Base-by-base conservation (phyloP, 2,329 filamentous ascomycete genomes). In the Fusarium agapanthi region DNA sequence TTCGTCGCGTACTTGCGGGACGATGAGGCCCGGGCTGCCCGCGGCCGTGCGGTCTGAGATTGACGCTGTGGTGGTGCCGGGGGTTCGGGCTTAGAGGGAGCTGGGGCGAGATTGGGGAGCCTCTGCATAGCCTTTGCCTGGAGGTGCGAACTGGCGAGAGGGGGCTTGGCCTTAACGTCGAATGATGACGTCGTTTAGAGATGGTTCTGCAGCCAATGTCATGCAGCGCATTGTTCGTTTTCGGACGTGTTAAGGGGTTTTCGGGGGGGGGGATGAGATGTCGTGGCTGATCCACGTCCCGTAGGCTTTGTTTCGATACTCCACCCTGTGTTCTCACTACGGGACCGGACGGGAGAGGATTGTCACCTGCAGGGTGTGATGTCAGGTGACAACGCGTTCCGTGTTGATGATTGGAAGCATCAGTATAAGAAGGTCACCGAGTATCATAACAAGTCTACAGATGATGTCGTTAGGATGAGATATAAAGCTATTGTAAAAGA, bases 121-220 rank as follows among this genome's bases (percentile, higher is more conserved):
- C 43, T 60, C 55, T 61, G 38, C 60, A 70, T 61, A 18, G 55
- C 30, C 61, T 28, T 38, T 43, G 32, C 32, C 24, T 50, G 28
- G 44, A 47, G 26, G 9, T 30, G 6, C 28, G 14, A 47, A 28
- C 3, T 1, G 22, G 26, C 40, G n/a, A 53, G 20, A 6, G 8
- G 34, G 43, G 37, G 54, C 22, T 28, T 26, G 34, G 16, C 34
- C 18, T 53, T 53, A 37, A 13, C n/a, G 30, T 24, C 10, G 12
- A 7, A 24, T 34, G 26, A 72, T 72, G 69, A 70, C 69, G 65
- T 73, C 38, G 55, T 35, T 63, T 34, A 54, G n/a, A 18, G n/a
- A 44, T 43, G 24, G 8, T 37, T 24, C 28, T 50, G 47, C 22
- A 41, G 26, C 44, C 44, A 64, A 66, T 67, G 7, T 26, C 24